phyloP scores from a whole-genome alignment of 1,139 yeast species.

The Yamadazyma aaseri region DNA sequence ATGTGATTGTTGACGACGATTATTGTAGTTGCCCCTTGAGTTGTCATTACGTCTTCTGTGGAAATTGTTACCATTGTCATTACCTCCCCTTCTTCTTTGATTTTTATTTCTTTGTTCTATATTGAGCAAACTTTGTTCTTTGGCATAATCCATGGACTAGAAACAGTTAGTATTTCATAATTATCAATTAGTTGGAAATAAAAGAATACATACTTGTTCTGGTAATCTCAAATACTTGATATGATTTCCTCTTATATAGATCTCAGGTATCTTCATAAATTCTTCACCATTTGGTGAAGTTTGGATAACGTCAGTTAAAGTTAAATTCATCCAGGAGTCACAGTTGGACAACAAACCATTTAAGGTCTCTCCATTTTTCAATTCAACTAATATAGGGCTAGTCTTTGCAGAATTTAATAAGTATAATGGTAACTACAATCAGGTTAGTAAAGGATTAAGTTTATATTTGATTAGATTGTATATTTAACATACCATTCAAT shows the following conservation, averaged over 20 bases:
- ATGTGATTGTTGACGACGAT: slow-evolving; percentile 8
- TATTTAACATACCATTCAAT: slow-evolving; percentile 5
- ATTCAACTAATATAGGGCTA: slow-evolving; percentile 83
- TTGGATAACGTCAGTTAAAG: slow-evolving; percentile 75
- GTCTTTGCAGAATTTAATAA: slow-evolving; percentile 89
- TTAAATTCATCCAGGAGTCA: slow-evolving; percentile 95
- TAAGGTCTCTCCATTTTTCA: slow-evolving; percentile 88
- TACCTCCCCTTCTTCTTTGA: slow-evolving; percentile 41
- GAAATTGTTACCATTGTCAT: slow-evolving; percentile 13
- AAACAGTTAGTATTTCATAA: slow-evolving; percentile 11
- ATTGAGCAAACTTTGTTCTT: slow-evolving; percentile 58
- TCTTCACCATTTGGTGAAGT: slow-evolving; percentile 67
- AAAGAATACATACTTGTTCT: slow-evolving; percentile 26
- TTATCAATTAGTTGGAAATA: not conserved
- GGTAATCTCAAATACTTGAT: slow-evolving; percentile 49
- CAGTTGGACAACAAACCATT: slow-evolving; percentile 84
- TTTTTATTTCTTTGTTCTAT: slow-evolving; percentile 53
- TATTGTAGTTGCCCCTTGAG: slow-evolving; percentile 12
- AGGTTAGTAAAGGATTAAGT: slow-evolving; percentile 9
- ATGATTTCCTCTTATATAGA: slow-evolving; percentile 84
- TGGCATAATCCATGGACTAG: slow-evolving; percentile 77
- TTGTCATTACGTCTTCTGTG: slow-evolving; percentile 17
- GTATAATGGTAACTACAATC: slow-evolving; percentile 81
- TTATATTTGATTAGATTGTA: not conserved
- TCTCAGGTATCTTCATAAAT: slow-evolving; percentile 69